Conservation (phyloP, 75 land plant species). For the Chamaecyparis obtusa region DNA sequence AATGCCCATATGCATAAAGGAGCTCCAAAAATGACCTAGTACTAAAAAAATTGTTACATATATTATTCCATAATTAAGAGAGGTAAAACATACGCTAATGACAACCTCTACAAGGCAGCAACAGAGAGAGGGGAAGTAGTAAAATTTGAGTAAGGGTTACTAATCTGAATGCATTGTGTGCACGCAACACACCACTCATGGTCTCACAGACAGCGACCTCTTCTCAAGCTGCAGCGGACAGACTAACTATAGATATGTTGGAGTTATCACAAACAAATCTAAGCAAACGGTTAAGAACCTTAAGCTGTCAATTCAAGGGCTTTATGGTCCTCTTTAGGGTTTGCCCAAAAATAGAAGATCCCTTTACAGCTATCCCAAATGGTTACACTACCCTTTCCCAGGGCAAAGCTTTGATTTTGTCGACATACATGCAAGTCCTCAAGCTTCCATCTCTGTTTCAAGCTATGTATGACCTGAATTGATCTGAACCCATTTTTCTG, state of each 20-base stretch:
- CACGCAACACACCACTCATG: conserved; percentile 16
- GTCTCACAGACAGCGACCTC: conserved; percentile 49
- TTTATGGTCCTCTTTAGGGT: conserved; percentile 90
- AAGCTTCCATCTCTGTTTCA: conserved; percentile 52
- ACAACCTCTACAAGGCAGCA: too few species aligned
- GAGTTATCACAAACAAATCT: conserved; percentile 60
- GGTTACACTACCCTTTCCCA: conserved; percentile 55
- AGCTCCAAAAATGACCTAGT: too few species aligned
- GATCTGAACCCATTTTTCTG: background rate
- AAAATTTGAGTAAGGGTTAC: background rate
- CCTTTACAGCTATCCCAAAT: conserved; percentile 56
- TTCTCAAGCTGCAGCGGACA: conserved; percentile 51
- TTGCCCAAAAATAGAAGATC: conserved; percentile 41
- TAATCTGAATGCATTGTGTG: background rate
- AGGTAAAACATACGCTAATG: too few species aligned
- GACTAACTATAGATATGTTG: conserved; percentile 69
- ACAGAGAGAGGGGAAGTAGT: too few species aligned
- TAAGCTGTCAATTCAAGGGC: conserved; percentile 41
- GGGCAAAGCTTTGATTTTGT: conserved; percentile 74
- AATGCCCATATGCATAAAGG: too few species aligned
- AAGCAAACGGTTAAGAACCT: conserved; percentile 43
- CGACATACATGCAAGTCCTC: conserved; percentile 68
- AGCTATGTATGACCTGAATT: conserved; percentile 49
- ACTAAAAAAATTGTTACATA: too few species aligned
- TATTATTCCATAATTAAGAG: too few species aligned